Evolutionary conservation across 169 alveolate species (phyloP), one percentile per base, ranked within the genome.

Genomic region (Cryptosporidium sp.): DNA sequence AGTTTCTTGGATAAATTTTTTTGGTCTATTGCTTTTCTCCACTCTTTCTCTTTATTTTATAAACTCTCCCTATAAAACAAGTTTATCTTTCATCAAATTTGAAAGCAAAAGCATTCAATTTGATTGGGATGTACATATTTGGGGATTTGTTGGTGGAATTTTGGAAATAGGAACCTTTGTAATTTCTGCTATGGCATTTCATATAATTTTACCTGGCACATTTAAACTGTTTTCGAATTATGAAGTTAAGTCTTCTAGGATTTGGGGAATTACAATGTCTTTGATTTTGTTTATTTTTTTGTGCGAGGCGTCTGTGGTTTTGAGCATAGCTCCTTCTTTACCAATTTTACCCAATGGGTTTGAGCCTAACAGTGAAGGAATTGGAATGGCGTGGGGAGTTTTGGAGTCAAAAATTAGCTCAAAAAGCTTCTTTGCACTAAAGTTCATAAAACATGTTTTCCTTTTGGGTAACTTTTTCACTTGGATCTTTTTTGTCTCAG

Each of bases 71-170:
- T 3, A 65, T 33, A 33, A 65, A 31, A n/a, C 0, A 7, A 16
- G 8, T 6, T 26, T 45, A 16, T 41, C 61, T 45, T 16, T 69
- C 18, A 45, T 37, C 21, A 35, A 26, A 16, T 31, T 29, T n/a
- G 59, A 35, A 18, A 73, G 51, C 16, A 35, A 52, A 41, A 52
- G 29, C 35, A 10, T 41, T 18, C 58, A 21, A 31, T 73, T 73
- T 37, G 86, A 73, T n/a, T 73, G 86, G 86, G 86, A 59, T 33
- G 59, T 73, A 10, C 86, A 55, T 21, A 73, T 73, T 58, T 73
- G 86, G 86, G 86, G 86, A 16, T 7, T 58, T 14, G 1, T 41
- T 58, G 86, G 86, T 9, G 70, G 71, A 26, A 18, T 73, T 29
- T 33, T 73, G 52, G 86, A 73, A 21, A 73, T 59, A 2, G 86